Percentiles rank a stretch among this genome's conserved stretches.
These are phyloP conservation scores for Pythium vanterpoolii DNA, from an alignment of 352 stramenopile genomes.

Conservation along the genomic window DNA sequence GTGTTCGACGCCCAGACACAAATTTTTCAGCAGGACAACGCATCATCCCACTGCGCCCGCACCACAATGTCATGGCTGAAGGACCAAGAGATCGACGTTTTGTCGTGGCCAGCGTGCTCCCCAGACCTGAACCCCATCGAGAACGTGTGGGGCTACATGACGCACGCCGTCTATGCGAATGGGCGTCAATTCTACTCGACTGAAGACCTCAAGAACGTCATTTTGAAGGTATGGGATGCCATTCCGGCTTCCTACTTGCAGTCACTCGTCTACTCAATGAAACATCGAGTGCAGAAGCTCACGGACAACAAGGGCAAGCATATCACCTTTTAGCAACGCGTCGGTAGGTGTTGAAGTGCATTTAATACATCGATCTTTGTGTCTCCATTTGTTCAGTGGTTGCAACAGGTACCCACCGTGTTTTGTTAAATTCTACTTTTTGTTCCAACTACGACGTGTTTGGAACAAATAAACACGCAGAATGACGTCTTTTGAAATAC, in stretches of 20 bases:
- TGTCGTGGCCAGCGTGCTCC: neutral
- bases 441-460: too few relatives aligned
- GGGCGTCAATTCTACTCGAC: conserved; percentile 1
- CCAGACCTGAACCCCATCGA: neutral
- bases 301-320: neutral
- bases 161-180: conserved; percentile 5
- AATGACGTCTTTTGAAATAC: too few relatives aligned
- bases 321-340: neutral
- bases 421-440: too few relatives aligned
- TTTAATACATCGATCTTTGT: neutral
- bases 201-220: conserved; percentile 8
- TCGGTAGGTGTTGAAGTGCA: neutral
- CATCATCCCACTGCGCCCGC: neutral
- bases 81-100: neutral
- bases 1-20: neutral
- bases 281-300: neutral
- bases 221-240: neutral
- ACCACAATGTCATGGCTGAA: neutral
- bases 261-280: neutral
- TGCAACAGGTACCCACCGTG: too few relatives aligned
- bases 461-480: too few relatives aligned
- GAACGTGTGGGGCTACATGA: conserved; percentile 6
- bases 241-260: neutral
- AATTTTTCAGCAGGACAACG: neutral
- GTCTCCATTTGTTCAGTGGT: too few relatives aligned